Evolutionary conservation across 768 basidiomycete species (phyloP).

Genomic region (Boletus vermiculosoides): DNA sequence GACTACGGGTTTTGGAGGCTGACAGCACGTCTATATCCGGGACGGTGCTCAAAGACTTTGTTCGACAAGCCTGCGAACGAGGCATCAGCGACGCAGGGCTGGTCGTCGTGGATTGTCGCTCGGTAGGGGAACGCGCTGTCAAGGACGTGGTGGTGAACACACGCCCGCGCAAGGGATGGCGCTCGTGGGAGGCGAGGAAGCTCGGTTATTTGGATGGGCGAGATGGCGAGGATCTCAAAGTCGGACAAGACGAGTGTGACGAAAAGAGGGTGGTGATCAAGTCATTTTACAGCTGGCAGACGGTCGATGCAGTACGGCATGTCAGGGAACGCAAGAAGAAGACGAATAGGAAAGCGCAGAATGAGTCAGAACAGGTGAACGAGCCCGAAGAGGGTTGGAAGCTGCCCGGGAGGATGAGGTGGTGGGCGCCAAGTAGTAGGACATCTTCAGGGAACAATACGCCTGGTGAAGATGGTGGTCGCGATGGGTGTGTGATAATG

Average conservation of each 20-base stretch:
- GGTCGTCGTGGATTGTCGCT: slow-evolving; percentile 75
- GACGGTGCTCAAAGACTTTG: slow-evolving; percentile 63
- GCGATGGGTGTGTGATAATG: slow-evolving; percentile 71
- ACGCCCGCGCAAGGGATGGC: slow-evolving; percentile 72
- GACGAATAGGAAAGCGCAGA: slow-evolving; percentile 44
- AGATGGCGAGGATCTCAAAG: slow-evolving; percentile 63
- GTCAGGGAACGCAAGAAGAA: slow-evolving; percentile 64
- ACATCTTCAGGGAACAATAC: slow-evolving; percentile 49
- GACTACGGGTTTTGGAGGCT: slow-evolving; percentile 66
- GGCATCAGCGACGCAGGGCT: slow-evolving; percentile 50
- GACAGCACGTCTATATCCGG: slow-evolving; percentile 77
- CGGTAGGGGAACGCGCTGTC: slow-evolving; percentile 57
- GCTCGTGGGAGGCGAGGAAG: slow-evolving; percentile 68
- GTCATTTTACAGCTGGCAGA: slow-evolving; percentile 86
- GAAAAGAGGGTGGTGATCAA: slow-evolving; percentile 69
- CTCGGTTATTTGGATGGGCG: slow-evolving; percentile 68
- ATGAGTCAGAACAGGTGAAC: slow-evolving; percentile 32
- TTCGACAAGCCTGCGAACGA: slow-evolving; percentile 51
- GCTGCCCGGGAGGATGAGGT: slow-evolving; percentile 20
- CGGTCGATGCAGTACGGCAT: slow-evolving; percentile 70
- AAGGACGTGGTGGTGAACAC: slow-evolving; percentile 59
- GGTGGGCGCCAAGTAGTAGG: slow-evolving; percentile 47
- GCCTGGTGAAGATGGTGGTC: slow-evolving; percentile 45
- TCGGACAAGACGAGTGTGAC: slow-evolving; percentile 83
- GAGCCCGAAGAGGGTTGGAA: slow-evolving; percentile 31